These are phyloP conservation scores for Tulasnella sp. DNA, from an alignment of 768 basidiomycete species.

Conservation along the genomic window DNA sequence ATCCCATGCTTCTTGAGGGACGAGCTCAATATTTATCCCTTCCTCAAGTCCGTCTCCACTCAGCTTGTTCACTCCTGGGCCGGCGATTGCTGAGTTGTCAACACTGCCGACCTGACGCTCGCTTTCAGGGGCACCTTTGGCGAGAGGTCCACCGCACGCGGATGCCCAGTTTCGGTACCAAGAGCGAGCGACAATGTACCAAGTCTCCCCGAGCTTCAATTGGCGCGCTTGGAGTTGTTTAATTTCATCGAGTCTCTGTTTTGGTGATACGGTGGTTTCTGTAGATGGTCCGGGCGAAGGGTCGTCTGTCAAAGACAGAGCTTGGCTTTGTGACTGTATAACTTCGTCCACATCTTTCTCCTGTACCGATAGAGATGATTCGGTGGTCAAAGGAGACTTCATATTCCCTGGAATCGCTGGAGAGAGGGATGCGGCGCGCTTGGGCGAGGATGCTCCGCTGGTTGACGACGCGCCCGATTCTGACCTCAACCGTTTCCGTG, in stretches of 20 bases:
- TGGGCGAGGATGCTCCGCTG: constrained; percentile 40
- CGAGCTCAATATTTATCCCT: constrained; percentile 50
- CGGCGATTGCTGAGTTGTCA: constrained; percentile 58
- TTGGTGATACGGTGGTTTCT: constrained; percentile 25
- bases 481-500: constrained; percentile 9
- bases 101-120: constrained; percentile 70
- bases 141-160: constrained; percentile 47
- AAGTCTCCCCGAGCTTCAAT: constrained; percentile 57
- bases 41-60: constrained; percentile 16
- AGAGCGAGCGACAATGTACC: constrained; percentile 58
- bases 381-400: constrained; percentile 4
- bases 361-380: constrained; percentile 25
- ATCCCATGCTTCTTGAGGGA: constrained; percentile 64
- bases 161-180: constrained; percentile 73
- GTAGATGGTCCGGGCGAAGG: constrained; percentile 23
- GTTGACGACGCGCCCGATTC: constrained; percentile 5
- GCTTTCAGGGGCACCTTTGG: constrained; percentile 26
- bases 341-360: constrained; percentile 49
- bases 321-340: constrained; percentile 28
- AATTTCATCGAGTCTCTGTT: constrained; percentile 43
- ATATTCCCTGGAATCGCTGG: constrained; percentile 22
- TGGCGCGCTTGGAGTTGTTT: constrained; percentile 34
- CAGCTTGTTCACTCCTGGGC: constrained; percentile 36
- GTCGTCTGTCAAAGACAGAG: constrained; percentile 11
- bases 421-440: constrained; percentile 67